Evolutionary conservation across 192 early-diverging fungal species (phyloP), one percentile per base, ranked within the genome.

Genomic region (Pecoramyces ruminantium): DNA sequence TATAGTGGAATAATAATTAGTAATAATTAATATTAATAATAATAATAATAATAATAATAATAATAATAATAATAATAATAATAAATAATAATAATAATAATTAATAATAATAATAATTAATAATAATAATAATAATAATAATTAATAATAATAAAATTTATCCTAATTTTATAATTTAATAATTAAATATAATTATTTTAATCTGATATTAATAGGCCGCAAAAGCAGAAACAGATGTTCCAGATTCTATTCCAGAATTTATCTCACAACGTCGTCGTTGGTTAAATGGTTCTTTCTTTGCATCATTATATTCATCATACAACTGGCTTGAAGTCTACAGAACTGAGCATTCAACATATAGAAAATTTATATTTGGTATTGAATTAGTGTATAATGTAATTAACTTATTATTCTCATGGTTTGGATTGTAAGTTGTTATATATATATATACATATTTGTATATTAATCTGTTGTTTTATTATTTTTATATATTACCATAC

Each of bases 221-320:
- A 4, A 83, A 87, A 28, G 94, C 91, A 21, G 92, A 93, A 85
- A 95, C 93, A 12, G 93, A 95, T 86, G 94, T 95, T 1, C 93
- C 93, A 1, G 89, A 92, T 42, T 85, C 81, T 38, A 85, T 93
- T 21, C 88, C 92, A 77, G 93, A 94, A 81, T 92, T 95, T 77
- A 91, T 95, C 58, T 91, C 92, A 0, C 94, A 95, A 78, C 87
- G 94, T 30, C 86, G 94, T 81, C 87, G 94, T 79, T 95, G 93
- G 93, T 83, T 95, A 25, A 95, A 95, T 81, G 94, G 94, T 13
- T 92, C 91, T 17, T 93, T 93, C 86, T 95, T 95, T 89, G 94
- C 94, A 13, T 88, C 87, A 30, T 85, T 95, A n/a, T 92, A 94
- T 82, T 88, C 92, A 4, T 80, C 93, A 28, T 85, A 86, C 1